Evolutionary conservation across 257 asterid genomes (phyloP), one percentile per base, ranked within the genome.

Genomic region (Leptodermis oblonga): DNA sequence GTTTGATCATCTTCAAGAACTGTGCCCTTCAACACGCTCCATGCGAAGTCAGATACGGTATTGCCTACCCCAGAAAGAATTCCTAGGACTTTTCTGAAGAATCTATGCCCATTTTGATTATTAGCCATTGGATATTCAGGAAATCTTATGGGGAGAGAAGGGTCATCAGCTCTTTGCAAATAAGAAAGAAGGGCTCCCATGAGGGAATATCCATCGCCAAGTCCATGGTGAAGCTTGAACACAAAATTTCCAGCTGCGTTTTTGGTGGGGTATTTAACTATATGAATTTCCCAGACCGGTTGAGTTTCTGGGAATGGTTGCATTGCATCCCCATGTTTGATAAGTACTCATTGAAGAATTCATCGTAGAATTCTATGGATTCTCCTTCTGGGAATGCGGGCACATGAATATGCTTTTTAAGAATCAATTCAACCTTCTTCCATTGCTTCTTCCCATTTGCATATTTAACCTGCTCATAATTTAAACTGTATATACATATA

Each of bases 261-360:
- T n/a, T n/a, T n/a, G n/a, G n/a, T n/a, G n/a, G n/a, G n/a, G n/a
- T n/a, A n/a, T n/a, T n/a, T n/a, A n/a, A n/a, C n/a, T n/a, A n/a
- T 33, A 59, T 81, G 86, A 43, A 81, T 74, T 62, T 81, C 81
- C 86, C 86, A 81, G 22, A 81, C 48, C 10, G 86, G 86, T n/a
- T 72, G 74, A 15, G 7, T 78, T 55, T 81, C 79, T 55, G 75
- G 73, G 10, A 81, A 43, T 67, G 59, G 58, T 17, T 78, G 79
- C 75, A 73, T 53, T 17, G 79, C 70, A n/a, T n/a, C n/a, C n/a
- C n/a, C 5, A 78, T 18, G 6, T 78, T 76, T 7, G 86, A 64
- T 26, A 81, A 13, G 20, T 78, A 81, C n/a, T 81, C 77, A 22
- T 68, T 72, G 75, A 75, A 63, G 46, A 80, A 75, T 53, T 77